Percentiles rank a stretch among this genome's conserved stretches.
Evolutionary conservation across 2,329 filamentous ascomycete species (phyloP).

Genomic region (Curvularia spicifera): DNA sequence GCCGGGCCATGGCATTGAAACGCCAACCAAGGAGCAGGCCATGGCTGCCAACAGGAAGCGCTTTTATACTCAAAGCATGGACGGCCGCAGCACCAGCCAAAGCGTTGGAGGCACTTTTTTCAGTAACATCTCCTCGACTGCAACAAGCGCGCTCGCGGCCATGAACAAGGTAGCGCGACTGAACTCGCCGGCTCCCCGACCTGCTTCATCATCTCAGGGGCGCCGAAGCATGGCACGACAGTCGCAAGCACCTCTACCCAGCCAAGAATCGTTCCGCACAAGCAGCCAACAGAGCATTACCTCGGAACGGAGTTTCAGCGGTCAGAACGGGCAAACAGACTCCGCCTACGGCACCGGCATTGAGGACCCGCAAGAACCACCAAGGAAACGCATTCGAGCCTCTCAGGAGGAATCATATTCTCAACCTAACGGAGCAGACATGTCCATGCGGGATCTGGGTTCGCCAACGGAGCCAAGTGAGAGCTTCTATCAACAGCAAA

Average conservation of each 20-base stretch:
- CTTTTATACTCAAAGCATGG: conserved; percentile 79
- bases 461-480: conserved; percentile 83
- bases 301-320: conserved; percentile 76
- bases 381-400: conserved; percentile 74
- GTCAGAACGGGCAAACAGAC: conserved; percentile 60
- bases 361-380: conserved; percentile 71
- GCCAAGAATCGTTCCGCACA: conserved; percentile 69
- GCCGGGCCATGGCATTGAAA: conserved; percentile 80
- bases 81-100: conserved; percentile 69
- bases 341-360: conserved; percentile 69
- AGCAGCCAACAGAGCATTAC: conserved; percentile 82
- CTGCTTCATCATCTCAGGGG: conserved; percentile 66
- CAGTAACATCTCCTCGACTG: conserved; percentile 92
- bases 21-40: conserved; percentile 96
- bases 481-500: conserved; percentile 64
- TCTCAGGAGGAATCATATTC: conserved; percentile 50
- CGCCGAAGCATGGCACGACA: conserved; percentile 74
- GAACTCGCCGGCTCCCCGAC: conserved; percentile 77
- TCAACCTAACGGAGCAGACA: conserved; percentile 58
- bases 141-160: conserved; percentile 90
- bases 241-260: conserved; percentile 68
- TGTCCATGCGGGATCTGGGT: conserved; percentile 62
- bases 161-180: conserved; percentile 92
- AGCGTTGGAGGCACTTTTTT: conserved; percentile 85
- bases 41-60: conserved; percentile 93